phyloP scores from a whole-genome alignment of 805 yeast genomes.

The Yarrowia osloensis region DNA sequence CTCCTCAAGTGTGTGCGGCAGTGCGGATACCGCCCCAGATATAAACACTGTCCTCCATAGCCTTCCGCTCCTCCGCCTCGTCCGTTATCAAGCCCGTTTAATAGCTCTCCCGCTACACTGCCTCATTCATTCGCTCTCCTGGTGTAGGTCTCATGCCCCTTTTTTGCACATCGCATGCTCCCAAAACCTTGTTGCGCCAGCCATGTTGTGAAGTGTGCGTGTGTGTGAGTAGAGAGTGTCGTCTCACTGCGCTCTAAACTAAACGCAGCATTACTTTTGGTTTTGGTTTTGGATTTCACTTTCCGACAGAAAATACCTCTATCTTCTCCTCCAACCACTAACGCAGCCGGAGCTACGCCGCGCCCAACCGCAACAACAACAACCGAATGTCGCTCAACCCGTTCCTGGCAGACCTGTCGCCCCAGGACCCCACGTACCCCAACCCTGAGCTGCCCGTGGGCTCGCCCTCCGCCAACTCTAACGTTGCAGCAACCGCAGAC shows the following conservation, averaged over 20 bases:
- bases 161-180: slow-evolving; percentile 26
- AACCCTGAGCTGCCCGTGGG: not conserved
- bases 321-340: not conserved
- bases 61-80: not conserved
- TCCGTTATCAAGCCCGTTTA: not conserved
- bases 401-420: slow-evolving; percentile 20
- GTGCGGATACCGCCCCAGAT: not conserved
- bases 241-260: not conserved
- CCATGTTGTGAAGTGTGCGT: slow-evolving; percentile 2
- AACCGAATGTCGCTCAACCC: slow-evolving; percentile 29
- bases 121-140: slow-evolving; percentile 10
- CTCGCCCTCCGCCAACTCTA: slow-evolving; percentile 24
- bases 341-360: slow-evolving; percentile 27
- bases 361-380: slow-evolving; percentile 6
- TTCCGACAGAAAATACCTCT: not conserved
- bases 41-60: not conserved
- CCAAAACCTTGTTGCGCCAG: slow-evolving; percentile 18
- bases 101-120: not conserved
- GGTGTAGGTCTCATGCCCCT: slow-evolving; percentile 20
- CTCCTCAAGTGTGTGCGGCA: not conserved
- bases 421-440: not conserved
- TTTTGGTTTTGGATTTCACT: not conserved
- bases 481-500: slow-evolving; percentile 17
- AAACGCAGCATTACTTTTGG: slow-evolving; percentile 3
- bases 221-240: not conserved